phyloP scores from a whole-genome alignment of 768 basidiomycete genomes.

The Russula compacta region DNA sequence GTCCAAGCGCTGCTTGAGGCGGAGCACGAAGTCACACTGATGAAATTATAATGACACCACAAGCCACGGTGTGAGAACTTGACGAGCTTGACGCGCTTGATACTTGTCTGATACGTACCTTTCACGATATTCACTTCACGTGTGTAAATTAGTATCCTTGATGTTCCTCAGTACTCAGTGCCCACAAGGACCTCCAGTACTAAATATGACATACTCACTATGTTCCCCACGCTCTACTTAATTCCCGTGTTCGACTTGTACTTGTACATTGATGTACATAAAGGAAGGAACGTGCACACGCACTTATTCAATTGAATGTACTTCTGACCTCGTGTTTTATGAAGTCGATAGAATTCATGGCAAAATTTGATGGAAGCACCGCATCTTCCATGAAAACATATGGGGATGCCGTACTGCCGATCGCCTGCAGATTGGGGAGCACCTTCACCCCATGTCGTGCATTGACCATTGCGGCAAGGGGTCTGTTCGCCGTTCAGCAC shows the following conservation, averaged over 20 bases:
- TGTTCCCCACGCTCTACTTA: neutral
- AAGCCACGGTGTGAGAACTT: neutral
- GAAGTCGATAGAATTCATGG: neutral
- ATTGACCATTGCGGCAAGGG: neutral
- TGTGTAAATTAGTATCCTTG: neutral
- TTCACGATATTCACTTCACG: neutral
- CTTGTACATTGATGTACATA: neutral
- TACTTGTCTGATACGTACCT: neutral
- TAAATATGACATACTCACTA: neutral
- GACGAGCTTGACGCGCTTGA: neutral
- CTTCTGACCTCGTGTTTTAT: neutral
- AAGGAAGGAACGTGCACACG: neutral
- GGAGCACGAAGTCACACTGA: slow-evolving; percentile 12
- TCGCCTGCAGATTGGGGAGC: neutral
- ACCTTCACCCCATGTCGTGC: neutral
- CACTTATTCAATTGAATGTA: neutral
- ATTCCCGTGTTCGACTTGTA: neutral
- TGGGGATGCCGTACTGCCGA: neutral
- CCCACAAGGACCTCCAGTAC: neutral
- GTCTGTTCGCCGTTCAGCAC: slow-evolving; percentile 1
- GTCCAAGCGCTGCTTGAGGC: slow-evolving; percentile 10
- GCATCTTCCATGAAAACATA: neutral
- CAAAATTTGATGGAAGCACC: neutral
- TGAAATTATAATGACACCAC: slow-evolving; percentile 6
- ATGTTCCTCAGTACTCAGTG: neutral